Evolutionary conservation across 306 rosid species (phyloP).

Genomic region (Canavalia gladiata): DNA sequence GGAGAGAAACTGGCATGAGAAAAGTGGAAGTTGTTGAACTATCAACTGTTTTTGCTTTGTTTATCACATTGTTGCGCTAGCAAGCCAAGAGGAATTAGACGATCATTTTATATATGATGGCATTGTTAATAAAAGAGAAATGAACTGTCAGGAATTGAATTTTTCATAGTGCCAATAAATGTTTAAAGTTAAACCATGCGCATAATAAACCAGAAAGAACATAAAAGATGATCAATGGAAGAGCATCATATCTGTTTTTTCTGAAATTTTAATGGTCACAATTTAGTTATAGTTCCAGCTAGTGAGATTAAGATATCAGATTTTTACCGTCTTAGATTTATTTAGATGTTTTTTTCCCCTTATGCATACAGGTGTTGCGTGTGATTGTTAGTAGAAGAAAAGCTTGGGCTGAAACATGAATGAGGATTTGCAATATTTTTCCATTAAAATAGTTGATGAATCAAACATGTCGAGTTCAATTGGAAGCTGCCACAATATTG

Average conservation of each 20-base stretch:
- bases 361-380: not conserved
- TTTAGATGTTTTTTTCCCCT: too few species aligned
- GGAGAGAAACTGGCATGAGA: conserved; percentile 4
- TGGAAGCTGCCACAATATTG: not conserved
- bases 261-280: not conserved
- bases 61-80: not conserved
- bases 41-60: conserved; percentile 3
- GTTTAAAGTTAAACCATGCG: not conserved
- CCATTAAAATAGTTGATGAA: not conserved
- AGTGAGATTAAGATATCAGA: conserved; percentile 25
- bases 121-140: not conserved
- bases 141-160: not conserved
- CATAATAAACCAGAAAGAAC: not conserved
- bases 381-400: conserved; percentile 31
- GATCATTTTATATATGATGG: conserved; percentile 15
- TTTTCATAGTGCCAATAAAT: not conserved
- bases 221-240: not conserved
- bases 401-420: conserved; percentile 3
- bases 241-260: conserved; percentile 14
- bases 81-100: conserved; percentile 19
- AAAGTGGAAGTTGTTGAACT: conserved; percentile 4
- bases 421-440: not conserved
- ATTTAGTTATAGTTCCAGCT: conserved; percentile 16
- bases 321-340: not conserved
- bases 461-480: conserved; percentile 2